These are phyloP conservation scores for Xanthoconium purpureum DNA, from an alignment of 768 basidiomycete genomes.

Conservation along the genomic window DNA sequence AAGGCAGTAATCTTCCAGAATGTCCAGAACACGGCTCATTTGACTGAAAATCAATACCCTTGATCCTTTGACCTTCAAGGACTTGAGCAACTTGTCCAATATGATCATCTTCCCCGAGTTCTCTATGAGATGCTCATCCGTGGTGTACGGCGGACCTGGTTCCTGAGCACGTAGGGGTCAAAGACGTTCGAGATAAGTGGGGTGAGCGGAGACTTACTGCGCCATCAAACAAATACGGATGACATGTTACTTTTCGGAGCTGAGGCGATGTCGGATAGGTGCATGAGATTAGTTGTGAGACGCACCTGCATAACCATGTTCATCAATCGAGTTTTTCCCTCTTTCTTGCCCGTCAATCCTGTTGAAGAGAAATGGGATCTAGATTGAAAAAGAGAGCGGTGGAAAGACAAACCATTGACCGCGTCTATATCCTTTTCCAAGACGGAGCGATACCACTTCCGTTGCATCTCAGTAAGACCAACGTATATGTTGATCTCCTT, in stretches of 20 bases:
- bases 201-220: conserved; percentile 49
- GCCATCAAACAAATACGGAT: conserved; percentile 91
- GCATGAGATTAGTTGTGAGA: neutral
- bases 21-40: conserved; percentile 97
- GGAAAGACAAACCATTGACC: conserved; percentile 69
- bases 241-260: conserved; percentile 85
- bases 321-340: conserved; percentile 95
- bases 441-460: conserved; percentile 96
- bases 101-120: conserved; percentile 98
- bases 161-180: conserved; percentile 47
- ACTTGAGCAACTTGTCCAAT: conserved; percentile 84
- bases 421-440: conserved; percentile 98
- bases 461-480: conserved; percentile 94
- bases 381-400: neutral
- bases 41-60: conserved; percentile 97
- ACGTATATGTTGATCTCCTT: conserved; percentile 99
- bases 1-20: conserved; percentile 94
- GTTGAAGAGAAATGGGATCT: neutral
- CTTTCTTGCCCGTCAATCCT: conserved; percentile 95
- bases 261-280: conserved; percentile 3
- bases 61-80: conserved; percentile 91
- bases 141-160: conserved; percentile 97
- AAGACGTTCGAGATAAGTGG: neutral
- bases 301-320: conserved; percentile 99
- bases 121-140: conserved; percentile 92